These are phyloP conservation scores for Colletotrichum viniferum DNA, from an alignment of 2,329 filamentous ascomycete species.

Conservation along the genomic window DNA sequence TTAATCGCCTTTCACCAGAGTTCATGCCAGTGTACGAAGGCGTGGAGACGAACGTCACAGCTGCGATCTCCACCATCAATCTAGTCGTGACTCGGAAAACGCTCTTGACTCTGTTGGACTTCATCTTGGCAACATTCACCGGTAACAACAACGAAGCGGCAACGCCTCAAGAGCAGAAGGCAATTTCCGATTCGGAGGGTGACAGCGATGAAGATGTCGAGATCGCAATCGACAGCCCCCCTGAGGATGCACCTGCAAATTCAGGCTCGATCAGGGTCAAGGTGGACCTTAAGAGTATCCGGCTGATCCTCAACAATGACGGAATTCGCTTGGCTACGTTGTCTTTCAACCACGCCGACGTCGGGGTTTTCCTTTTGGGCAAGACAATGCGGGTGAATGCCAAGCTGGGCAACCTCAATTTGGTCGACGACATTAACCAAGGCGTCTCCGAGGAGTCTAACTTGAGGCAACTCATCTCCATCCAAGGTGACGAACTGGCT, in stretches of 20 bases:
- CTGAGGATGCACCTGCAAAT: slow-evolving; percentile 29
- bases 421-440: slow-evolving; percentile 93
- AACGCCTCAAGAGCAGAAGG: slow-evolving; percentile 33
- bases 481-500: slow-evolving; percentile 92
- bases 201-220: slow-evolving; percentile 38
- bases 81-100: slow-evolving; percentile 93
- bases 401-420: slow-evolving; percentile 82
- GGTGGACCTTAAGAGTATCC: slow-evolving; percentile 90
- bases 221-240: slow-evolving; percentile 4
- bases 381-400: slow-evolving; percentile 88
- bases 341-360: slow-evolving; percentile 89
- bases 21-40: slow-evolving; percentile 92
- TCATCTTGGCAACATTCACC: slow-evolving; percentile 91
- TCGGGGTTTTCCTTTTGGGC: slow-evolving; percentile 85
- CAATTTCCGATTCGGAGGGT: slow-evolving; percentile 37
- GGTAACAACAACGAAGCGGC: slow-evolving; percentile 52
- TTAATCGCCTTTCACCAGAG: slow-evolving; percentile 90
- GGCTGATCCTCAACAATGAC: slow-evolving; percentile 95
- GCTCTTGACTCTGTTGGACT: slow-evolving; percentile 89
- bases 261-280: slow-evolving; percentile 89
- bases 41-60: slow-evolving; percentile 90
- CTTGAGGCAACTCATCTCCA: slow-evolving; percentile 86
- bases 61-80: slow-evolving; percentile 94
- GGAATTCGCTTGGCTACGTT: slow-evolving; percentile 92
- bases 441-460: slow-evolving; percentile 83